Base-by-base conservation (phyloP, 352 stramenopile species). In the Globisporangium megalacanthum region DNA sequence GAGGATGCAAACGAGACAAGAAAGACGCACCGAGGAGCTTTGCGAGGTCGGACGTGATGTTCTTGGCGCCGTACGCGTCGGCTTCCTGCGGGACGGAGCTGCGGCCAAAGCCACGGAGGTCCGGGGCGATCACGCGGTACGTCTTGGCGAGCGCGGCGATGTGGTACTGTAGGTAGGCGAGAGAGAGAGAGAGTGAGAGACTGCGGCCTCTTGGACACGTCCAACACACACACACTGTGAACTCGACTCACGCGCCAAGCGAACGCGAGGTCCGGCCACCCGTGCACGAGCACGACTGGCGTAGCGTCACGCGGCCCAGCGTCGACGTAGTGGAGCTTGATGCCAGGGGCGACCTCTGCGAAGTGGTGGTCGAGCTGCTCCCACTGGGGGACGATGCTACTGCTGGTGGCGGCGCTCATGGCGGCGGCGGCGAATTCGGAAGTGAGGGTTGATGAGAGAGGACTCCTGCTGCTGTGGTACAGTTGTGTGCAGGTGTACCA, bases 241-340 rank as follows among this genome's bases (percentile, higher is more conserved):
- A 14, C 49, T 25, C 20, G 29, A 61, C 72, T 10, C 66, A 80
- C 75, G 44, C 73, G 66, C 75, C 78, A 86, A 25, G 64, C 75
- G 41, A 83, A 85, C 69, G 73, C 81, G 4, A 88, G 53, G 25
- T 88, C 78, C 13, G 75, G 78, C 64, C 73, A 88, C 14, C 75
- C 78, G 20, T 88, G 78, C 49, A 85, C 35, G 50, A 88, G 73
- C 56, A 88, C 73, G 29, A 88, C 45, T 9, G 73, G 69, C 36
- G 68, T 62, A 6, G 49, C 70, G 66, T 86, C 71, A 8, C 62
- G 60, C 2, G 67, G 72, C 15, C 74, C 73, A 19, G 69, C 73
- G 10, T 85, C 74, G 47, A 81, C 69, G 49, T 74, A 87, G 54
- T 87, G 72, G 45, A 83, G 58, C 35, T 63, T 70, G 42, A 83